phyloP scores from a whole-genome alignment of 1,139 yeast genomes.

The Yamadazyma atlantica region DNA sequence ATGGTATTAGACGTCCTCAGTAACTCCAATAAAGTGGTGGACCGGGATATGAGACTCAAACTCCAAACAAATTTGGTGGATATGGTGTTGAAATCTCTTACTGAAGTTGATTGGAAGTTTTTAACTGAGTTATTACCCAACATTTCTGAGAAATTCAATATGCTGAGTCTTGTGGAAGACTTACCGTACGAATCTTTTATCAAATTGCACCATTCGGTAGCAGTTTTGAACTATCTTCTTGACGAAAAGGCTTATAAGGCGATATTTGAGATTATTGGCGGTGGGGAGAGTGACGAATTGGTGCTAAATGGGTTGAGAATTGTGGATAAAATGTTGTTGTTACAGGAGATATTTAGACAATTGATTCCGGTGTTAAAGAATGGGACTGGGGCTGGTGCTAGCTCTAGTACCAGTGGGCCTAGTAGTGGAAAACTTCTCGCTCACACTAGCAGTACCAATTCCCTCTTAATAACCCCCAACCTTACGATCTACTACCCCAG shows the following conservation, averaged over 20 bases:
- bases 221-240: slow-evolving; percentile 60
- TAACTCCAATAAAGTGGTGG: slow-evolving; percentile 29
- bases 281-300: slow-evolving; percentile 53
- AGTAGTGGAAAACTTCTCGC: background rate
- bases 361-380: slow-evolving; percentile 30
- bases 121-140: slow-evolving; percentile 42
- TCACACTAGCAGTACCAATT: slow-evolving; percentile 23
- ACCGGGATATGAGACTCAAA: slow-evolving; percentile 37
- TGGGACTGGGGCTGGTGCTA: slow-evolving; percentile 13
- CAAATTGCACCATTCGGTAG: slow-evolving; percentile 68
- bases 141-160: slow-evolving; percentile 37
- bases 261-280: slow-evolving; percentile 50
- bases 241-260: slow-evolving; percentile 56
- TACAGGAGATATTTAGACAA: slow-evolving; percentile 45
- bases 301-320: slow-evolving; percentile 37
- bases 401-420: background rate
- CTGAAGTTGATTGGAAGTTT: slow-evolving; percentile 64
- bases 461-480: background rate
- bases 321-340: slow-evolving; percentile 47
- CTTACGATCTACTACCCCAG: slow-evolving; percentile 49
- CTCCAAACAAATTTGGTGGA: slow-evolving; percentile 56
- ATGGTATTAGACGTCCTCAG: slow-evolving; percentile 65
- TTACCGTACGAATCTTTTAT: slow-evolving; percentile 35
- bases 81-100: slow-evolving; percentile 53
- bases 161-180: slow-evolving; percentile 21